Base-by-base conservation (phyloP, 2,329 filamentous ascomycete species). In the Penicillium hordei region DNA sequence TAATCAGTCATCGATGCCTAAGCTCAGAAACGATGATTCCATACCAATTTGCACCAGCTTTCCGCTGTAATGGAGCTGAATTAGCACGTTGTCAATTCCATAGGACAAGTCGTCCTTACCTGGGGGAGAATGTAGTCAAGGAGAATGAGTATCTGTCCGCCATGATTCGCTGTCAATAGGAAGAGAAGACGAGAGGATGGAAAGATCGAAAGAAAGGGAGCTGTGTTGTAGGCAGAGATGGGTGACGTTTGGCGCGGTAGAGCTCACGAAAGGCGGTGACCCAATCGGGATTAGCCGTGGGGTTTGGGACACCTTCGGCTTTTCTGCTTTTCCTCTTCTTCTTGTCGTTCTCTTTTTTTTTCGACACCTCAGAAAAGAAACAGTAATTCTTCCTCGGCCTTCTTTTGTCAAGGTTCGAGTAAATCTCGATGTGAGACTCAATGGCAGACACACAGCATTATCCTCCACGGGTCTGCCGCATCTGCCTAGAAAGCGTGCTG, bases 101-200 rank as follows among this genome's bases (percentile, higher is more conserved):
- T 38, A 57, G 52, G 45, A 55, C 57, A 34, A 60, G 56, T 64
- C 61, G 68, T 67, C 65, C 68, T 64, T 72, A 74, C 94, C 93
- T 99, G 77, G 94, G 94, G 73, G 94, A 97, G 88, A 99, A 99
- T 65, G 94, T 99, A 65, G 94, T 99, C 76, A 99, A 86, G 60
- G 94, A 99, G 87, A 99, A 99, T 55, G 93, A 97, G 81, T 99
- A 99, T 83, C 94, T 86, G 80, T 99, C 94, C 74, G 94, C 93
- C 93, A 99, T 99, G 75, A 55, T 65, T 49, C 39, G 57, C 61
- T 60, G 52, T 61, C 49, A 57, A 55, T 34, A 55, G 50, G 48
- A 62, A 54, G 52, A 58, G 49, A 54, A 43, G 54, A 65, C 31
- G 52, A 58, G 58, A 38, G 38, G 55, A 61, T 45, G 59, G 61